Conservation (phyloP, 345 rosid species). For the Melaleuca quinquenervia region DNA sequence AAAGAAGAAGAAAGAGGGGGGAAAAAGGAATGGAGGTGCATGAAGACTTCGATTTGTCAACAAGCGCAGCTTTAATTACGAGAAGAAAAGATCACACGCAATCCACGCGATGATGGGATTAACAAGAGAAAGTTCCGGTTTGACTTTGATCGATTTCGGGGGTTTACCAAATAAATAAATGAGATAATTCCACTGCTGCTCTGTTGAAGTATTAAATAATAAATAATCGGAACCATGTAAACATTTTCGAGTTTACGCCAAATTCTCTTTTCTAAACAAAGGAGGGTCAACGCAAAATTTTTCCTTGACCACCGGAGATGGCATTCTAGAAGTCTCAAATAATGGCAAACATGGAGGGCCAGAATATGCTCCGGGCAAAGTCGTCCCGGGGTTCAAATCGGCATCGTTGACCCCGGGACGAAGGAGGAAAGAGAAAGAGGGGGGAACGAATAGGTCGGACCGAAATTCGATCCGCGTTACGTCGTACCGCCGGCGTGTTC, state of each 20-base stretch:
- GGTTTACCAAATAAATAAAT: background rate
- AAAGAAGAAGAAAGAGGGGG: background rate
- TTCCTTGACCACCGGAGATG: background rate
- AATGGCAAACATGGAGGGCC: background rate
- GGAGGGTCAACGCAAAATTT: background rate
- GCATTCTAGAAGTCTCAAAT: background rate
- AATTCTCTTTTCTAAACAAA: background rate
- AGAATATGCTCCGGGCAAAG: background rate
- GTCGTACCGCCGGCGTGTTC: fast-evolving
- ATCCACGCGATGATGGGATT: background rate
- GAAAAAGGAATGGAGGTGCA: background rate
- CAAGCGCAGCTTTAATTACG: background rate
- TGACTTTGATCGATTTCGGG: background rate
- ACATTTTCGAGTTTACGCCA: background rate
- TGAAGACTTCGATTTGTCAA: background rate
- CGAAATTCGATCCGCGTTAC: background rate
- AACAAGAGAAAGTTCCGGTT: background rate
- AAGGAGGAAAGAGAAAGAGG: background rate
- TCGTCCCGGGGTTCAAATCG: background rate
- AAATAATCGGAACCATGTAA: background rate
- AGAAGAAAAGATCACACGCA: background rate
- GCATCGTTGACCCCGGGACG: background rate
- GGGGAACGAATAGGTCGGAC: background rate
- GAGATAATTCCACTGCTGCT: background rate
- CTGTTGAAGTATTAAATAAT: background rate